Evolutionary conservation across 2,329 filamentous ascomycete species (phyloP).

Genomic region (Knufia petricola): DNA sequence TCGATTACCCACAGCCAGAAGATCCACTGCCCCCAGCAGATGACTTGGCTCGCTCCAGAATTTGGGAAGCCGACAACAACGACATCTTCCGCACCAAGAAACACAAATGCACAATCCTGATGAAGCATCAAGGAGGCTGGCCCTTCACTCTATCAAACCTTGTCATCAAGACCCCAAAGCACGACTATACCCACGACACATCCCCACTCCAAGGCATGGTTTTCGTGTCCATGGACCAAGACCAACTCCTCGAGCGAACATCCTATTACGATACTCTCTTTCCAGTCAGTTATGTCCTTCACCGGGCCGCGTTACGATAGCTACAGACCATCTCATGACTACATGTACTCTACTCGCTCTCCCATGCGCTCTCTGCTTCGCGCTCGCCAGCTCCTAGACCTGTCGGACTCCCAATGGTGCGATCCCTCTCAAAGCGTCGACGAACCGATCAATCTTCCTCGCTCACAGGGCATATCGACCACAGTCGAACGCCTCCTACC

Average conservation of each 20-base stretch:
- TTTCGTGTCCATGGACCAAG: constrained; percentile 76
- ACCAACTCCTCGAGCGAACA: constrained; percentile 64
- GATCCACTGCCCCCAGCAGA: not conserved
- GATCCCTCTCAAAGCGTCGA: constrained; percentile 6
- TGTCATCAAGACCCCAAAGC: constrained; percentile 73
- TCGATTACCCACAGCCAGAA: not conserved
- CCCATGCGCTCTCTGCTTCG: constrained; percentile 29
- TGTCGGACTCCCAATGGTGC: constrained; percentile 2
- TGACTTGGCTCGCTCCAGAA: not conserved
- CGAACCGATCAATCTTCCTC: constrained; percentile 9
- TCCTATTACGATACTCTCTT: constrained; percentile 68
- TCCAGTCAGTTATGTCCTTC: constrained; percentile 27
- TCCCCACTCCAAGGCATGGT: constrained; percentile 87
- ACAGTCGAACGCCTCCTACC: constrained; percentile 13
- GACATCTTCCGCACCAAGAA: constrained; percentile 85
- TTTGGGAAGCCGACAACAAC: constrained; percentile 52
- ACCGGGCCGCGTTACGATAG: constrained; percentile 17
- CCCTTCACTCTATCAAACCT: constrained; percentile 78
- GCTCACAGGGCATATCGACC: constrained; percentile 16
- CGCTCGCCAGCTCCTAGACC: constrained; percentile 19
- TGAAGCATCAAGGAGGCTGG: constrained; percentile 69
- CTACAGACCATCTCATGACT: constrained; percentile 32
- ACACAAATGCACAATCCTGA: constrained; percentile 76
- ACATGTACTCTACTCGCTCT: constrained; percentile 30
- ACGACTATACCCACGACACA: constrained; percentile 59